Base-by-base conservation (phyloP, 352 stramenopile species). In the Peronospora destructor region DNA sequence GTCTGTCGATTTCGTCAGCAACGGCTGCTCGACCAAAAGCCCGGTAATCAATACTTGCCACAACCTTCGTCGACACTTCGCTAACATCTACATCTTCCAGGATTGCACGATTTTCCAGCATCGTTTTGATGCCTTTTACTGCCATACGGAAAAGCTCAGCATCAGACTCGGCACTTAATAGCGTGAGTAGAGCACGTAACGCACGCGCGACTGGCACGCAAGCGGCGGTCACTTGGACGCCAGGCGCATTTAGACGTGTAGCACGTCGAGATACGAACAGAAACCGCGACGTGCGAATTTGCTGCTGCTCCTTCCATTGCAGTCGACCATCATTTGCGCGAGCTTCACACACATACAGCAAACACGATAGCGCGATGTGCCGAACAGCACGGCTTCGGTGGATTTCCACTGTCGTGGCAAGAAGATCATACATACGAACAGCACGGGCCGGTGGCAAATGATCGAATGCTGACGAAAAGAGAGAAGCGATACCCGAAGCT, bases 41-140 rank as follows among this genome's bases (percentile, higher is more conserved):
- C 0, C 76, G 68, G 38, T 86, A 94, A 45, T 91, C 75, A 40
- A 94, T 81, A 51, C 77, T 90, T 5, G 80, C 83, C 21, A 91
- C 70, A 14, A 94, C 55, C 52, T 94, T 94, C 11, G 82, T 63
- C 26, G 67, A 71, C 17, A 85, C 66, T 47, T 94, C 83, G 39
- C 69, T 90, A n/a, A 94, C 64, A 57, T 94, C 80, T n/a, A 91
- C 74, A 56, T 94, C 80, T 44, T 72, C 59, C 12, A 94, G 64
- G 30, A 94, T 73, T 6, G 76, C 51, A 29, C 83, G 80, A 49
- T 94, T 94, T 64, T 83, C 72, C 3, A 94, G 57, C 83, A 94
- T 94, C 0, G 42, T 52, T 12, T 70, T 71, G 10, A 91, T 76
- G 10, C 76, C 81, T 49, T 66, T 57, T 10, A 94, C 79, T 6